Conservation (phyloP, 2,329 filamentous ascomycete genomes). For the Hymenoscyphus infarciens region DNA sequence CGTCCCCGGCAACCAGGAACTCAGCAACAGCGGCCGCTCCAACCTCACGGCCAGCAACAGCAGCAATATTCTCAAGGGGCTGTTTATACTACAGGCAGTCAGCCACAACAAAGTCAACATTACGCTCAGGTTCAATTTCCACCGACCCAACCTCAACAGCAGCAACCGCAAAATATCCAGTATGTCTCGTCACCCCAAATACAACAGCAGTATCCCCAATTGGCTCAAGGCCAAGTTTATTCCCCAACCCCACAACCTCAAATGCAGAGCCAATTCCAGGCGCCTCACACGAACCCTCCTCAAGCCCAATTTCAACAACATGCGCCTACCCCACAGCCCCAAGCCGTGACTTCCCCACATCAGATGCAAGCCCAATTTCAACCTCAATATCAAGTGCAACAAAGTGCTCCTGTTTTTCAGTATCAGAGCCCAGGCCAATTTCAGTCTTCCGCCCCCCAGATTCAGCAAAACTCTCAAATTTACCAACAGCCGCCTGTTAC, state of each 20-base stretch:
- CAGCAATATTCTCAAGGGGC: constrained; percentile 2
- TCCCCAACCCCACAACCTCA: background rate
- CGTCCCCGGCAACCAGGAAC: constrained; percentile 4
- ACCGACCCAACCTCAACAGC: background rate
- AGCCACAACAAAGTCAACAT: constrained; percentile 2
- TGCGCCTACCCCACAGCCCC: constrained; percentile 2
- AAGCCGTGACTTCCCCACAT: background rate
- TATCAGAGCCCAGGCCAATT: background rate
- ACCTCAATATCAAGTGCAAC: constrained; percentile 7
- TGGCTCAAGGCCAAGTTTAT: background rate
- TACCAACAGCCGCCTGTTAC: background rate
- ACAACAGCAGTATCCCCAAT: constrained; percentile 1
- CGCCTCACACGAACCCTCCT: background rate
- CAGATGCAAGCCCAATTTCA: constrained; percentile 9
- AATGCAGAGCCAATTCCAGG: constrained; percentile 1
- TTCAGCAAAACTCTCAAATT: constrained; percentile 1
- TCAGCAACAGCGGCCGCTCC: constrained; percentile 2
- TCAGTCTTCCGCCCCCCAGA: background rate
- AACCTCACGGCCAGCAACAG: constrained; percentile 5
- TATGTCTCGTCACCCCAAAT: background rate
- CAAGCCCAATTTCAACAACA: constrained; percentile 5
- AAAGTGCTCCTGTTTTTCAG: background rate
- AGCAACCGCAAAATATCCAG: background rate
- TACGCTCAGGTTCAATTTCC: constrained; percentile 2
- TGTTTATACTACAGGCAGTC: background rate